Base-by-base conservation (phyloP, 768 basidiomycete genomes). In the Pleurotus platypus region DNA sequence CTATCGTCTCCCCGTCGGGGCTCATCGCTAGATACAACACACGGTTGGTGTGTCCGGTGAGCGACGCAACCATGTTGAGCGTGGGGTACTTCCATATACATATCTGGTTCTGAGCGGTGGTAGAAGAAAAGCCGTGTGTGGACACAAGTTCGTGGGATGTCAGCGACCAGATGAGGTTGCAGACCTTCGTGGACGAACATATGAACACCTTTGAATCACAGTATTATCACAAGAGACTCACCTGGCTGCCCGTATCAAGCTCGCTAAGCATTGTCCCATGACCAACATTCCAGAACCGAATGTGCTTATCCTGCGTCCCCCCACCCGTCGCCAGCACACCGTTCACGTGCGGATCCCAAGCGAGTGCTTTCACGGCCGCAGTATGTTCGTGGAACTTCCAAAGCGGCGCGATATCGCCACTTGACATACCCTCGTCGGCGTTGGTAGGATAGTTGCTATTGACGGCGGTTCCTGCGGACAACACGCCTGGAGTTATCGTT, bases 261-360 rank as follows among this genome's bases (percentile, higher is more conserved):
- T 94, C 89, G 59, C 81, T 86, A 58, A 97, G 75, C 83, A 96
- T 82, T 20, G 80, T 83, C 27, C 96, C 97, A 54, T 85, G 92
- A 37, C 83, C 75, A 5, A 90, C 91, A 68, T 99, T 98, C 96
- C 97, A 99, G 67, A 97, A 98, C 58, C 95, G 78, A 46, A 99
- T 94, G 67, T 94, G 96, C 71, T 95, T 96, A 69, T 98, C 97
- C 63, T 97, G 94, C n/a, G 96, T 99, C 6, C 96, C 97, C 8
- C 96, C 96, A 4, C 97, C 97, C 5, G 91, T 94, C 0, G 96
- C 97, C 35, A 98, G 74, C 2, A 98, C 81, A 1, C 94, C 94
- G 9, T 87, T 77, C 46, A 96, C 80, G 72, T 99, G 97, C 5
- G 96, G 95, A 70, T 94, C 95, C 96, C 97, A 99, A 5, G 96